Base-by-base conservation (phyloP, 1,284 basidiomycete genomes). In the Leccinum subatratum region DNA sequence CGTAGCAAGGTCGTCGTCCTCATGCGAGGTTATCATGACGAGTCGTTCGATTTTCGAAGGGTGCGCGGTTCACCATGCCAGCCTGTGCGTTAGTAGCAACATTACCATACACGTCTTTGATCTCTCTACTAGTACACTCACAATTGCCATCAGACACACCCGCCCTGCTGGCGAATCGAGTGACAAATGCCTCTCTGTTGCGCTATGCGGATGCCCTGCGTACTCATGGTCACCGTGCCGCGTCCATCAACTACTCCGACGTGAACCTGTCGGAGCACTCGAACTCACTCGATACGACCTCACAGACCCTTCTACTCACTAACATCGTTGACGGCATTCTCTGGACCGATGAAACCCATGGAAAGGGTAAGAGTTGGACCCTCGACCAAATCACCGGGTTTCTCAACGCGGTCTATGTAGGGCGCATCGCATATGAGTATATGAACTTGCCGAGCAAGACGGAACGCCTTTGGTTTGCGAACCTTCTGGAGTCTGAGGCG, bases 181-280 rank as follows among this genome's bases (percentile, higher is more conserved):
- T 83, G 16, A 75, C 77, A 9, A 94, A 95, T 73, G 93, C 94
- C 0, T 81, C 91, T 2, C 79, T 96, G 14, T 79, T 96, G 42
- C 89, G 94, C 54, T 95, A 95, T 73, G 92, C 94, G 16, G 94
- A 96, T 75, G 90, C 90, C 11, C 85, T 95, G 69, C 85, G 94
- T 28, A 87, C 83, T 0, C 90, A 92, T 71, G 90, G 91, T 0
- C 92, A 93, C 73, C 85, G 91, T 56, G 91, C 93, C 14, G 92
- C 91, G 0, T 82, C 86, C 64, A 90, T 96, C 60, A 94, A 96
- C 74, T 96, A 61, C 89, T 95, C 57, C 88, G 92, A 66, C 86
- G 94, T 37, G 92, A 95, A 72, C 88, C 89, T 72, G 92, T 96
- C 0, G 87, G 86, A 4, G 94, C 94, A 2, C 83, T 96, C 30